Conservation (phyloP, 345 rosid genomes). For the Melaleuca quinquenervia region DNA sequence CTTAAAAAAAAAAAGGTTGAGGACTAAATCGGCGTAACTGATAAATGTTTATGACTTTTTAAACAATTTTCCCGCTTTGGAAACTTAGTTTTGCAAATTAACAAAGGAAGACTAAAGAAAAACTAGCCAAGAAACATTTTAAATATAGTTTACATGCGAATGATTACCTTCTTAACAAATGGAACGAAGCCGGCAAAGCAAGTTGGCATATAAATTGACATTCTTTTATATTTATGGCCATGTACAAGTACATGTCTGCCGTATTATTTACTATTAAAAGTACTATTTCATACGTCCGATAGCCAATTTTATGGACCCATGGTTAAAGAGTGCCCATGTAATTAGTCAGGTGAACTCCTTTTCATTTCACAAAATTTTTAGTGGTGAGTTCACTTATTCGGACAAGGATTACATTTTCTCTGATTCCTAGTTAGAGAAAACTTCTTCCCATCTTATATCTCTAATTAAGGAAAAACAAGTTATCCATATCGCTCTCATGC, state of each 20-base stretch:
- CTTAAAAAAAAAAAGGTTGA: too few species aligned
- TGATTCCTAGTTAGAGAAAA: background rate
- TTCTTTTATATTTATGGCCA: background rate
- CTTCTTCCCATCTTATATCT: background rate
- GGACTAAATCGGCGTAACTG: too few species aligned
- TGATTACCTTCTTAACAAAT: background rate
- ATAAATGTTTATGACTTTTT: too few species aligned
- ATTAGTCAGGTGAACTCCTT: background rate
- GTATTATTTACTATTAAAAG: background rate
- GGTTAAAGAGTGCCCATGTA: background rate
- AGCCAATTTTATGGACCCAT: background rate
- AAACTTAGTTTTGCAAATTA: background rate
- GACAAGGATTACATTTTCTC: background rate
- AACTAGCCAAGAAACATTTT: background rate
- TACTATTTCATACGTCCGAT: background rate
- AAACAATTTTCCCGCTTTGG: too few species aligned
- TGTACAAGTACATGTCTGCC: background rate
- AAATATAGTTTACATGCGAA: background rate
- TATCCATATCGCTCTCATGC: background rate
- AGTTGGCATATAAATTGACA: background rate
- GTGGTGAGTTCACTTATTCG: background rate
- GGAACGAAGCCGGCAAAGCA: background rate
- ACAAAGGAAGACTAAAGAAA: background rate
- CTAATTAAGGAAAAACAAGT: background rate
- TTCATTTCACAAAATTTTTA: background rate